Conservation (phyloP, 2,329 filamentous ascomycete genomes). For the Pseudocercospora fijiensis region DNA sequence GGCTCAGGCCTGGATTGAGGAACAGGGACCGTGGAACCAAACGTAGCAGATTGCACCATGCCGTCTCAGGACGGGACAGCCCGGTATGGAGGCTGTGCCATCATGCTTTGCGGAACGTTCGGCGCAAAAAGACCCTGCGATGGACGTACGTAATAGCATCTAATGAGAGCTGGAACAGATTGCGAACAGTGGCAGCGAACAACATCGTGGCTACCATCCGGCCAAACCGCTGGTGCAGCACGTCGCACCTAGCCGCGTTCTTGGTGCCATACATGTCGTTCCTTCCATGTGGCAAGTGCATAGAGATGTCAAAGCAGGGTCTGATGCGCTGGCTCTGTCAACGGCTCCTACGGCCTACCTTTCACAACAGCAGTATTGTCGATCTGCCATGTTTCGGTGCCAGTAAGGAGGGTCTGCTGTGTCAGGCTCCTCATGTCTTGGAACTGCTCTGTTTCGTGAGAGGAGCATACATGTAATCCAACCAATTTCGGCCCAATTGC, state of each 20-base stretch:
- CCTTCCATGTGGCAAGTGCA: slow-evolving; percentile 4
- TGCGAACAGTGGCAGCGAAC: not conserved
- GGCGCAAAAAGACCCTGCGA: not conserved
- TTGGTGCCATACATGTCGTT: not conserved
- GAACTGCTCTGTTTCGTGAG: not conserved
- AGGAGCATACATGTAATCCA: not conserved
- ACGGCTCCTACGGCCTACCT: slow-evolving; percentile 2
- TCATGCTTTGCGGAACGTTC: not conserved
- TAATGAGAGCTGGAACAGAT: not conserved
- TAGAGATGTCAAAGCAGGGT: slow-evolving; percentile 4
- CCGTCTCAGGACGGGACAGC: not conserved
- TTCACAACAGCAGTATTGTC: not conserved
- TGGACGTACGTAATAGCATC: not conserved
- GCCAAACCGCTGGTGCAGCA: not conserved
- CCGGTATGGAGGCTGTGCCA: not conserved
- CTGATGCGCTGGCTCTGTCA: not conserved
- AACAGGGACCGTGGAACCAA: not conserved
- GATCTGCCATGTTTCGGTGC: not conserved
- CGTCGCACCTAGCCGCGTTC: not conserved
- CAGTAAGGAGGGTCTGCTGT: not conserved
- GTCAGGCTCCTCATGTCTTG: not conserved
- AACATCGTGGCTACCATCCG: not conserved
- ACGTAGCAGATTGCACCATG: not conserved
- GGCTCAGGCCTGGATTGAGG: not conserved
- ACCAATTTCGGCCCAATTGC: not conserved